Evolutionary conservation across 805 yeast species (phyloP).

Genomic region (Metschnikowia santaceciliae): DNA sequence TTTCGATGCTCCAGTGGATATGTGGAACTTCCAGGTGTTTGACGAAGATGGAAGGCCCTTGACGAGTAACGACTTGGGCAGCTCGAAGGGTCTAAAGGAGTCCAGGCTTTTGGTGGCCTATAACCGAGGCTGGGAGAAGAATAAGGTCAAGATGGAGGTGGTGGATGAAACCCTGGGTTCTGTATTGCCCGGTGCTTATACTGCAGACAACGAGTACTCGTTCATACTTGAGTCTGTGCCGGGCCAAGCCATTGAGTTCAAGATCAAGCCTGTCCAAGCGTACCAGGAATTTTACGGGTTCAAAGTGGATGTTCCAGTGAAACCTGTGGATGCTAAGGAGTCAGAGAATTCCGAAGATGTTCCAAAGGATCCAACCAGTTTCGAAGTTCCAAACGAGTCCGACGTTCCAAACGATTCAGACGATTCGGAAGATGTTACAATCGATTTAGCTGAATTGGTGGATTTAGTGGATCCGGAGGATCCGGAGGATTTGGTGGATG

Average conservation of each 20-base stretch:
- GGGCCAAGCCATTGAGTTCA: background rate
- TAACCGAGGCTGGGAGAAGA: constrained; percentile 9
- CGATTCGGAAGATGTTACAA: no score
- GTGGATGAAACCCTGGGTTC: constrained; percentile 6
- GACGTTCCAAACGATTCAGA: no score
- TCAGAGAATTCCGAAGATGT: no score
- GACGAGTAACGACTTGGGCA: background rate
- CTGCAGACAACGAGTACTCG: constrained; percentile 3
- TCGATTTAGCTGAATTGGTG: no score
- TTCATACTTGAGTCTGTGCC: constrained; percentile 1
- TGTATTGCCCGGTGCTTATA: constrained; percentile 7
- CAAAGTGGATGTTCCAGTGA: background rate
- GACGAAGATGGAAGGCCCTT: constrained; percentile 6
- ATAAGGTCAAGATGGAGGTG: constrained; percentile 8
- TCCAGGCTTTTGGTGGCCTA: constrained; percentile 5
- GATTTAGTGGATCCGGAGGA: no score
- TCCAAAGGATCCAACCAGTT: no score
- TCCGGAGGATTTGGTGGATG: no score
- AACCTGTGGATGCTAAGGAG: no score
- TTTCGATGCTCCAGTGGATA: constrained; percentile 22
- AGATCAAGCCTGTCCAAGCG: constrained; percentile 2
- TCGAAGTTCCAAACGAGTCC: no score
- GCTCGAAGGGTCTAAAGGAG: background rate
- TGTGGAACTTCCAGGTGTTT: constrained; percentile 27
- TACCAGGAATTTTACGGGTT: constrained; percentile 7